Conservation (phyloP, 2,329 filamentous ascomycete species). For the Botrytis tulipae region DNA sequence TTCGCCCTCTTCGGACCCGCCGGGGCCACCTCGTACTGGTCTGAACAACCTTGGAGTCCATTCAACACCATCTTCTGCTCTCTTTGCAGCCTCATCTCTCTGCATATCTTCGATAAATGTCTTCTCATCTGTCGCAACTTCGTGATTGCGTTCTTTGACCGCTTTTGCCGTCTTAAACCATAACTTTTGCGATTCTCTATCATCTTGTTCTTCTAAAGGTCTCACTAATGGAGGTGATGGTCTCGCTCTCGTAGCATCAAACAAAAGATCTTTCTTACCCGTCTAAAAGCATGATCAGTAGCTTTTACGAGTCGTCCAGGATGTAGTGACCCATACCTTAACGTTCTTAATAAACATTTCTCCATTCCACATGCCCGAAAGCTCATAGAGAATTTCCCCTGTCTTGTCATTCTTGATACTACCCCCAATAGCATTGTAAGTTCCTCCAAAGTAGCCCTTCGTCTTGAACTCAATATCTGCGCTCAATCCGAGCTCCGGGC, state of each 20-base stretch:
- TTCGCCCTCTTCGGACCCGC: conserved; percentile 73
- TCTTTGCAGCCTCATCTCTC: conserved; percentile 78
- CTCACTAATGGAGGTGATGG: conserved; percentile 71
- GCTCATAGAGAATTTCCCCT: conserved; percentile 83
- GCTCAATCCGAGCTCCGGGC: conserved; percentile 80
- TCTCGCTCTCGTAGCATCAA: conserved; percentile 78
- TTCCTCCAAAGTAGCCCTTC: conserved; percentile 94
- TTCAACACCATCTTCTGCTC: conserved; percentile 74
- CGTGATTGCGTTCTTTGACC: conserved; percentile 81
- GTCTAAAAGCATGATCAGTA: conserved; percentile 55
- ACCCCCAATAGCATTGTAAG: conserved; percentile 94
- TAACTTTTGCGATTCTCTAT: conserved; percentile 83
- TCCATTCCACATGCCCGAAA: conserved; percentile 89
- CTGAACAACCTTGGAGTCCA: conserved; percentile 90
- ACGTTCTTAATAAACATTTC: conserved; percentile 92
- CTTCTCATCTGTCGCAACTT: conserved; percentile 89
- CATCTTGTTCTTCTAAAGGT: conserved; percentile 81
- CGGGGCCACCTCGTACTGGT: conserved; percentile 66
- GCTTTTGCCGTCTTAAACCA: conserved; percentile 82
- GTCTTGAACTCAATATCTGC: conserved; percentile 98
- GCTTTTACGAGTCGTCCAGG: background rate
- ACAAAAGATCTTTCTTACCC: conserved; percentile 83
- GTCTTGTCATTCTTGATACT: conserved; percentile 85
- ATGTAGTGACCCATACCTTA: conserved; percentile 51
- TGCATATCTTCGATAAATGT: conserved; percentile 94